These are phyloP conservation scores for Flaveria robusta DNA, from an alignment of 129 eudicot genomes.

Conservation along the genomic window DNA sequence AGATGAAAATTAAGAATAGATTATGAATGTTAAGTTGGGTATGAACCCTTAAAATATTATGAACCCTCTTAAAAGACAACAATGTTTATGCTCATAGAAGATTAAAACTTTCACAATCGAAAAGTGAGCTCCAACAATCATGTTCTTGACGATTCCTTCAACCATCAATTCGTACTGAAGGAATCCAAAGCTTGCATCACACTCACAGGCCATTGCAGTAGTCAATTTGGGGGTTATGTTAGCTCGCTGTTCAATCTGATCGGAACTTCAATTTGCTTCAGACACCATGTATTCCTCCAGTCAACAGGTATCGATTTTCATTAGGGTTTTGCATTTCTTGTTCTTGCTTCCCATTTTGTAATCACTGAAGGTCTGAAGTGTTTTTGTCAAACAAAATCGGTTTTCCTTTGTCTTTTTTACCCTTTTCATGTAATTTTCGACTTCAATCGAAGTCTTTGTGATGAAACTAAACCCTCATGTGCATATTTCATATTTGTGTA, in stretches of 20 bases:
- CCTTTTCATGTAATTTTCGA: not conserved
- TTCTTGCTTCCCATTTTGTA: too few relatives aligned
- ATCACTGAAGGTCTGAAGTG: too few relatives aligned
- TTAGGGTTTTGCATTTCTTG: slow-evolving; percentile 35
- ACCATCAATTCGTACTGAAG: not conserved
- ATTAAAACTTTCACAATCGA: not conserved
- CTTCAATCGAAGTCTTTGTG: not conserved
- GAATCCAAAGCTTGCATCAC: not conserved
- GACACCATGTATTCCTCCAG: slow-evolving; percentile 31
- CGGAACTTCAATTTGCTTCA: slow-evolving; percentile 15
- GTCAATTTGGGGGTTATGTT: not conserved
- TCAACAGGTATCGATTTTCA: slow-evolving; percentile 32
- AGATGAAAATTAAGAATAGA: too few relatives aligned
- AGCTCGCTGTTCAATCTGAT: not conserved
- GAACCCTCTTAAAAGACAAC: too few relatives aligned
- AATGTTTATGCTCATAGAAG: not conserved
- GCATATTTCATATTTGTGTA: not conserved
- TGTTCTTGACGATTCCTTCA: not conserved
- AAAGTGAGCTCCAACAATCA: not conserved
- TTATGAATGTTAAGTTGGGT: too few relatives aligned
- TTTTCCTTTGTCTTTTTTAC: not conserved
- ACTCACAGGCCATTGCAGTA: not conserved
- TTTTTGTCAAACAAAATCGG: not conserved
- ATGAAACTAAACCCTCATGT: slow-evolving; percentile 6
- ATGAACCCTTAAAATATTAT: too few relatives aligned